Conservation (phyloP, 106 monocot genomes). For the Vanilla planifolia region DNA sequence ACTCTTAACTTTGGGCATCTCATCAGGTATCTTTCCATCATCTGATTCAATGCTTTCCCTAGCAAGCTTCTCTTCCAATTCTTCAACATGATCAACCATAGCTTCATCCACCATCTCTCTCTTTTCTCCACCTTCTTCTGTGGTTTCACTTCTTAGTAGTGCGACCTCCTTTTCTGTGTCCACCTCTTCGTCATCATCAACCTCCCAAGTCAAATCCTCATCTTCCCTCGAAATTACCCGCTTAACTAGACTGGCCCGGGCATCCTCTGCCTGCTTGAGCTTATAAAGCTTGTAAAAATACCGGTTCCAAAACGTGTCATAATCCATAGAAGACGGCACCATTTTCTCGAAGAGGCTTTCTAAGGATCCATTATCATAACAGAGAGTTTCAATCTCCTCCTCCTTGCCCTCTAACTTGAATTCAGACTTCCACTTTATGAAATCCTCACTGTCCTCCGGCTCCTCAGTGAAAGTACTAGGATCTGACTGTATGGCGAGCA, state of each 20-base stretch:
- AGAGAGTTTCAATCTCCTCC: constrained; percentile 55
- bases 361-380: constrained; percentile 43
- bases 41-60: neutral
- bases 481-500: constrained; percentile 62
- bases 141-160: neutral
- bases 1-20: constrained; percentile 11
- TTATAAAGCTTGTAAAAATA: constrained; percentile 81
- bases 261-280: constrained; percentile 86
- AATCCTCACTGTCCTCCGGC: constrained; percentile 64
- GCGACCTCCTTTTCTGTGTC: neutral
- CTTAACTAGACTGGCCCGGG: constrained; percentile 72
- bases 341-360: constrained; percentile 54
- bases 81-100: constrained; percentile 3
- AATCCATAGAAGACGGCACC: constrained; percentile 62
- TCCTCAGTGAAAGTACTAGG: constrained; percentile 56
- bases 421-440: constrained; percentile 40
- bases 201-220: constrained; percentile 52
- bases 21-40: constrained; percentile 11
- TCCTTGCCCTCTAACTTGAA: constrained; percentile 53
- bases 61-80: constrained; percentile 8
- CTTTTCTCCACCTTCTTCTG: neutral
- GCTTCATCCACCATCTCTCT: constrained; percentile 6
- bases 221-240: constrained; percentile 67
- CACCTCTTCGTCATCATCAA: constrained; percentile 70
- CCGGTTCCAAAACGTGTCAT: constrained; percentile 76